Base-by-base conservation (phyloP, 2,329 filamentous ascomycete genomes). In the Graphilbum sp. region DNA sequence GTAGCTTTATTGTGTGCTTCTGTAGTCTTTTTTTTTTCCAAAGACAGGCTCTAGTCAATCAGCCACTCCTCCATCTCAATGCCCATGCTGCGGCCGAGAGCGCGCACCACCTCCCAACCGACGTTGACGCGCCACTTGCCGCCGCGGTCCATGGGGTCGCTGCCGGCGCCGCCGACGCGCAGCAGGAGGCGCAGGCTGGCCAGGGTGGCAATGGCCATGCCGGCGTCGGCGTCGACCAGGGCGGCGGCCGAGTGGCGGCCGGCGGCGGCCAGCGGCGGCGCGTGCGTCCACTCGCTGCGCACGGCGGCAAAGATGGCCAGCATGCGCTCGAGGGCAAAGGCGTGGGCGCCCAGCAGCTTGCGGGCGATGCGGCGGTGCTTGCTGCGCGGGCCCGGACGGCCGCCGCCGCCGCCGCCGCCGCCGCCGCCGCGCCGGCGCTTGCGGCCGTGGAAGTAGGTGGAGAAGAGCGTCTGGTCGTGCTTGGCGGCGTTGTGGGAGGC, bases 41-140 rank as follows among this genome's bases (percentile, higher is more conserved):
- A n/a, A n/a, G n/a, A n/a, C n/a, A n/a, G n/a, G 8, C 30, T n/a
- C 16, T 18, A 83, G 45, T 83, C 79, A 35, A 77, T 66, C 39
- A 84, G 57, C 67, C 78, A 87, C 53, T 88, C 82, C 44, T 82
- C 75, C 12, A 86, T 67, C 54, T 86, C 81, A n/a, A 90, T 66
- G 3, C 79, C 78, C 37, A 90, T 70, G 50, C 72, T 78, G 50
- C 83, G 62, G 21, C 80, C 83, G 45, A 90, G 59, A 4, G 66
- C 69, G 43, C 77, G 63, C 7, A 82, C 72, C 44, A 79, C 74
- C 50, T 90, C 84, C 80, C 80, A 87, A 1, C 76, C 74, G 41
- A 83, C 75, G 47, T 81, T 83, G 10, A 87, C 77, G 50, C 79
- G 72, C 79, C 81, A 90, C 55, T 79, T 77, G 5, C 72, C 74